phyloP scores from a whole-genome alignment of 371 early-diverging fungal species.

The Mortierella sp. region DNA sequence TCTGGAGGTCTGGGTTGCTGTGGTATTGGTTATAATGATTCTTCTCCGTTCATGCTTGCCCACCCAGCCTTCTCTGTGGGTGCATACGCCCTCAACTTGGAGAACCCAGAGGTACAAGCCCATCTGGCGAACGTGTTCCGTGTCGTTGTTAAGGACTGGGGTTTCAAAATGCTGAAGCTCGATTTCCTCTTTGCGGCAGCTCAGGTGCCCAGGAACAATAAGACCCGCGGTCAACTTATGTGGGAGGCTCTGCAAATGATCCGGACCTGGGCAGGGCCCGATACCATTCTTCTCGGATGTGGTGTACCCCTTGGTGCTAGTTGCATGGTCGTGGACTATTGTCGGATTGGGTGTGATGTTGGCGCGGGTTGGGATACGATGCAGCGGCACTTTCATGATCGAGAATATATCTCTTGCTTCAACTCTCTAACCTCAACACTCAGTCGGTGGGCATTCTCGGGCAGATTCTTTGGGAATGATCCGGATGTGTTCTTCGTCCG shows the following conservation, averaged over 20 bases:
- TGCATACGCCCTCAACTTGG: constrained; percentile 66
- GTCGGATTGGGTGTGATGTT: constrained; percentile 72
- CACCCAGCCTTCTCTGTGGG: constrained; percentile 56
- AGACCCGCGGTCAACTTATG: constrained; percentile 70
- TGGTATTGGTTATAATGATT: constrained; percentile 30
- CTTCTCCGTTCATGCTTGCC: constrained; percentile 55
- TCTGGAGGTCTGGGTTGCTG: constrained; percentile 10
- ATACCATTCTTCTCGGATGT: constrained; percentile 66
- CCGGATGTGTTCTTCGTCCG: constrained; percentile 72
- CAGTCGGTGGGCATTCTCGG: constrained; percentile 66
- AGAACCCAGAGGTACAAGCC: constrained; percentile 57
- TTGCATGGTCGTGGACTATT: constrained; percentile 66
- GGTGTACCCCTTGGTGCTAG: constrained; percentile 68
- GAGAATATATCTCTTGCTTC: constrained; percentile 68
- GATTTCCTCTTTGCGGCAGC: constrained; percentile 73
- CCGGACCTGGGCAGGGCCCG: constrained; percentile 62
- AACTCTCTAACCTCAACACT: constrained; percentile 68
- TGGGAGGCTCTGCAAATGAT: constrained; percentile 69
- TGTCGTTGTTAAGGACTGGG: constrained; percentile 63
- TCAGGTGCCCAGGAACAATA: constrained; percentile 64
- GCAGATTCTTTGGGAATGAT: constrained; percentile 72
- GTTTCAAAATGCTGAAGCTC: constrained; percentile 68
- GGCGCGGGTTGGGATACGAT: constrained; percentile 68
- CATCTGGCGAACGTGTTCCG: constrained; percentile 66
- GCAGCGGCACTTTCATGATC: constrained; percentile 64